Conservation (phyloP, 345 rosid genomes). For the Syzygium aromaticum region DNA sequence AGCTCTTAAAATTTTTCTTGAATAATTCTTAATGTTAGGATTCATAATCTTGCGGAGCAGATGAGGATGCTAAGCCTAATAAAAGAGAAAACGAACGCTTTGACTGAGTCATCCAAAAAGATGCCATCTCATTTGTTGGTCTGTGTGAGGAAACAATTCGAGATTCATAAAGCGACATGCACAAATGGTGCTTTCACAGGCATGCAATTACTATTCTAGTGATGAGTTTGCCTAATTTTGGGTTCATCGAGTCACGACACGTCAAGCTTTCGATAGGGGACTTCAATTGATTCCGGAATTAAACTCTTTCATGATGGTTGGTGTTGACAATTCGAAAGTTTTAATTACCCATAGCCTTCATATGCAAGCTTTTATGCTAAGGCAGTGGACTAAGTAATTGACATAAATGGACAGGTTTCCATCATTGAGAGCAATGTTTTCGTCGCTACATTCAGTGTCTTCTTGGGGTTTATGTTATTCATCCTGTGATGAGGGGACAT, state of each 20-base stretch:
- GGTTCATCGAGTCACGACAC: neutral
- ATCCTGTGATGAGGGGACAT: neutral
- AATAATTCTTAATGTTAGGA: neutral
- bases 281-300: neutral
- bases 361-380: neutral
- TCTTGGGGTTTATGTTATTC: neutral
- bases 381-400: neutral
- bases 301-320: neutral
- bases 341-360: neutral
- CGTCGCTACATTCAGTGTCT: neutral
- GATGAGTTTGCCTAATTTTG: neutral
- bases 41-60: neutral
- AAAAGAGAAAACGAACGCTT: neutral
- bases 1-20: neutral
- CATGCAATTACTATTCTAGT: neutral
- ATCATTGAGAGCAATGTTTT: neutral
- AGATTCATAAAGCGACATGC: neutral
- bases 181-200: no score
- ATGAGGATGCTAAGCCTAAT: neutral
- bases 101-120: neutral
- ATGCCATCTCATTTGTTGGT: neutral
- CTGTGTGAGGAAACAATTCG: neutral
- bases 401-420: neutral
- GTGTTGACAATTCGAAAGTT: neutral
- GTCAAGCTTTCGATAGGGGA: neutral